These are phyloP conservation scores for Wilhelminamyces savonicus DNA, from an alignment of 805 yeast genomes.

Conservation along the genomic window DNA sequence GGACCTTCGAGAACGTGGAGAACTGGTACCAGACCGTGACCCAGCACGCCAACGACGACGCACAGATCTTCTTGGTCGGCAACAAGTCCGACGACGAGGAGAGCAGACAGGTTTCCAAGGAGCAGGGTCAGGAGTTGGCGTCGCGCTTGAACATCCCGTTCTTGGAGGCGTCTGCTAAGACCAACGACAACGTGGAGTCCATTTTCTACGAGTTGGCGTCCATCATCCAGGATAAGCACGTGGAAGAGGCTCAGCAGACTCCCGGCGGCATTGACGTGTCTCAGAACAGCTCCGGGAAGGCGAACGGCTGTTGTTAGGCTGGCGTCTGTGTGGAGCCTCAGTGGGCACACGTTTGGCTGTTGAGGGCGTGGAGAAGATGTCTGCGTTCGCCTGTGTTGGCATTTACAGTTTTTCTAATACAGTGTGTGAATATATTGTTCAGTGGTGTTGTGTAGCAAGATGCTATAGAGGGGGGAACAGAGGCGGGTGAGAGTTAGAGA, in stretches of 20 bases:
- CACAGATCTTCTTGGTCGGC: constrained; percentile 89
- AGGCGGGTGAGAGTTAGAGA: no score
- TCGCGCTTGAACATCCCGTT: constrained; percentile 83
- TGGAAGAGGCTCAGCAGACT: constrained; percentile 23
- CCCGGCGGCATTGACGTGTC: constrained; percentile 35
- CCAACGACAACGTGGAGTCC: constrained; percentile 85
- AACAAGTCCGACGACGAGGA: constrained; percentile 91
- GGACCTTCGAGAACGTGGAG: constrained; percentile 87
- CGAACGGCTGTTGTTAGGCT: constrained; percentile 38
- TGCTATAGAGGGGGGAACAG: no score
- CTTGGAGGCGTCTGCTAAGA: constrained; percentile 94
- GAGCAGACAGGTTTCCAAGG: constrained; percentile 77
- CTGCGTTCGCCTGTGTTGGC: no score
- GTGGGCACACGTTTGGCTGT: no score
- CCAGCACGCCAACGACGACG: constrained; percentile 95
- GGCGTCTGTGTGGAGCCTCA: no score
- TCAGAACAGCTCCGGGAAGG: constrained; percentile 19
- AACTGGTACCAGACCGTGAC: constrained; percentile 95
- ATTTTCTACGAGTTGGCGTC: constrained; percentile 86
- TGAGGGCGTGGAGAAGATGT: no score
- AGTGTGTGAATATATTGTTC: no score
- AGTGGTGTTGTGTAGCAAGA: no score
- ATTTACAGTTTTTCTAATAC: no score
- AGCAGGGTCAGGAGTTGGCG: constrained; percentile 89
- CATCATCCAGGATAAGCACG: constrained; percentile 75